Evolutionary conservation across 2,329 filamentous ascomycete species (phyloP), one percentile per base, ranked within the genome.

Genomic region (Trichoderma gracile): DNA sequence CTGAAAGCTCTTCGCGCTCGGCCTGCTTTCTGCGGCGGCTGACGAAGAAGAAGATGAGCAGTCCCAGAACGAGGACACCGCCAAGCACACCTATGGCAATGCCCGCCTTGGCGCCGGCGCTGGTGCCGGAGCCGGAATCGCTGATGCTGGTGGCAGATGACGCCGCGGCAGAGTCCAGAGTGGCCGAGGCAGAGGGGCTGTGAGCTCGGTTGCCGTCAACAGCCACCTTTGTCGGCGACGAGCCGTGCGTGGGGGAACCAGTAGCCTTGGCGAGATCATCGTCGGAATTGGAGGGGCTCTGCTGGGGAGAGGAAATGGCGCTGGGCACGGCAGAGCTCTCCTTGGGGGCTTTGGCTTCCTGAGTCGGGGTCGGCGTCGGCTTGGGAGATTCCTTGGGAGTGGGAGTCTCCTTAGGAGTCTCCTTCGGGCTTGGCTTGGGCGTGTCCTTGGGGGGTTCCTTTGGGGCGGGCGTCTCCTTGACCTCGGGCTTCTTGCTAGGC

Each of bases 61-160:
- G 79, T 33, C 87, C 85, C 27, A 95, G 74, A 2, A 89, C 76
- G 38, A 89, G 84, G 27, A 97, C 71, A 55, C 85, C 86, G 7
- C 89, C 81, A 38, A 97, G 78, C 54, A 96, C 86, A 72, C 93
- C 93, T 73, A 97, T 88, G 6, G 89, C 92, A 67, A 97, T 85
- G 66, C 95, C 95, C 49, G 92, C 93, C 77, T 92, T 95, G 47
- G 78, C 74, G 33, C 78, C 83, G 9, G 76, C 67, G 54, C 71
- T 75, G 42, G 68, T 71, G 8, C 73, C 71, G 25, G 68, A 55
- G 58, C 49, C 38, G 25, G 25, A 38, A 14, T 8, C 40, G 23
- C 15, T 30, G 40, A 46, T 27, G 10, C 65, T 56, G 7, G 46
- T 53, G 3, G 52, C 50, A 23, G 60, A 49, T 2, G n/a, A 45